Percentiles rank a stretch among this genome's conserved stretches.
These are phyloP conservation scores for Cordyceps javanica DNA, from an alignment of 2,329 filamentous ascomycete genomes.

Conservation along the genomic window DNA sequence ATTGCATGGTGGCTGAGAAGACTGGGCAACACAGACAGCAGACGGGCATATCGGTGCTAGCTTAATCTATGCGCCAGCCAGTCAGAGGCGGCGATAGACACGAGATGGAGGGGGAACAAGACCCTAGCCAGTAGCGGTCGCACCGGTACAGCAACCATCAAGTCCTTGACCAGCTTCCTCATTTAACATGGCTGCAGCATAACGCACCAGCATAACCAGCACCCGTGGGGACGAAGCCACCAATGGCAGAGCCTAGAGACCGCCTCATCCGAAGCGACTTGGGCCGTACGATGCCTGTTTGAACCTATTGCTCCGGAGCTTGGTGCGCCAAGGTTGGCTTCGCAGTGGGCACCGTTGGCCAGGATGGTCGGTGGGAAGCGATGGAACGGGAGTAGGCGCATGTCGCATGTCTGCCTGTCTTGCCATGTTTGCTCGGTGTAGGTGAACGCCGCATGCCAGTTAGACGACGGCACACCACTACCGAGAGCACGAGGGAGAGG, in stretches of 20 bases:
- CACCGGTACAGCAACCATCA: not conserved
- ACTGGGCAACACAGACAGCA: not conserved
- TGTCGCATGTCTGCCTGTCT: not conserved
- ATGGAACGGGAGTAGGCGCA: not conserved
- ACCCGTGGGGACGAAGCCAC: not conserved
- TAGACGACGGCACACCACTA: slow-evolving; percentile 4
- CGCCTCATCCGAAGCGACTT: not conserved
- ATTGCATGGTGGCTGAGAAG: not conserved
- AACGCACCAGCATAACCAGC: not conserved
- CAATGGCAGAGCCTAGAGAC: not conserved
- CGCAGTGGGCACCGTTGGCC: not conserved
- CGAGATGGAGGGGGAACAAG: not conserved
- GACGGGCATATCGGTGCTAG: not conserved
- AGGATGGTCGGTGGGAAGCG: not conserved
- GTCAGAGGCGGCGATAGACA: not conserved
- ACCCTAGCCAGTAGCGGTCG: not conserved
- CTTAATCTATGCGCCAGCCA: slow-evolving; percentile 6
- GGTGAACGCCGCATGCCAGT: not conserved
- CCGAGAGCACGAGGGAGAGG: not conserved
- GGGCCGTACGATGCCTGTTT: not conserved
- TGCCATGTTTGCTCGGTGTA: not conserved
- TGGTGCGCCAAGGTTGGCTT: slow-evolving; percentile 3
- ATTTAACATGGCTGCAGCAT: slow-evolving; percentile 1
- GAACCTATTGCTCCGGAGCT: not conserved
- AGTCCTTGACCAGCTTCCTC: slow-evolving; percentile 1